A percentile compares a stretch with the other conserved stretches of the same genome.
These are phyloP conservation scores for Mycosphaerella arachidis DNA, from an alignment of 2,329 filamentous ascomycete genomes.

Conservation along the genomic window DNA sequence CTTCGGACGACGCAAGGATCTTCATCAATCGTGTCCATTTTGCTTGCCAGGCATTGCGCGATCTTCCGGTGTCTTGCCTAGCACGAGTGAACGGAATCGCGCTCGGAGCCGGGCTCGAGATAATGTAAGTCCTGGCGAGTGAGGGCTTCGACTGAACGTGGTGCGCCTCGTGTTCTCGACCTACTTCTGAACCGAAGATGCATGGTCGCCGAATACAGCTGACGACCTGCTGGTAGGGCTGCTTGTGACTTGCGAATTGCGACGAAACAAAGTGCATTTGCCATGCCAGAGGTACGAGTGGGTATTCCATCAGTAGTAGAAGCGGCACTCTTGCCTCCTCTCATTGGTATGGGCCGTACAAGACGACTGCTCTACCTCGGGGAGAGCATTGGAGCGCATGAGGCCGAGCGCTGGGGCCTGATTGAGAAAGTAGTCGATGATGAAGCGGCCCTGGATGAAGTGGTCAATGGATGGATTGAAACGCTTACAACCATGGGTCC, in stretches of 20 bases:
- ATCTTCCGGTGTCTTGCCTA: conserved; percentile 38
- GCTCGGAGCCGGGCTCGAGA: conserved; percentile 37
- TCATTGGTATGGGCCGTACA: conserved; percentile 38
- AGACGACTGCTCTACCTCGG: conserved; percentile 35
- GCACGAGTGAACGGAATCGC: conserved; percentile 36
- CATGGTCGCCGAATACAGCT: background rate
- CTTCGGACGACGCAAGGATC: conserved; percentile 26
- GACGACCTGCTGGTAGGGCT: conserved; percentile 16
- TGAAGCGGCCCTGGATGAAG: conserved; percentile 27
- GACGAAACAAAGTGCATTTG: conserved; percentile 31
- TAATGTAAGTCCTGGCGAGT: conserved; percentile 14
- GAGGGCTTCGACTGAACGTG: background rate
- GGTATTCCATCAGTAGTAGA: conserved; percentile 40
- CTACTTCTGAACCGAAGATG: background rate
- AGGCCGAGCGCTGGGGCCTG: conserved; percentile 8
- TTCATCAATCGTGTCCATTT: conserved; percentile 36
- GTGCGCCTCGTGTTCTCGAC: background rate
- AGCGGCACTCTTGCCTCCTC: conserved; percentile 35
- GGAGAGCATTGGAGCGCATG: conserved; percentile 32
- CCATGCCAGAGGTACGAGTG: conserved; percentile 39
- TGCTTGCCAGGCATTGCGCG: conserved; percentile 34
- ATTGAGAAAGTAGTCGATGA: conserved; percentile 25
- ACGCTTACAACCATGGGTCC: conserved; percentile 31
- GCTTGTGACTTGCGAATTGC: conserved; percentile 38
- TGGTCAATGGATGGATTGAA: conserved; percentile 32